phyloP scores from a whole-genome alignment of 805 yeast species.

The Saccharomycopsis babjevae region DNA sequence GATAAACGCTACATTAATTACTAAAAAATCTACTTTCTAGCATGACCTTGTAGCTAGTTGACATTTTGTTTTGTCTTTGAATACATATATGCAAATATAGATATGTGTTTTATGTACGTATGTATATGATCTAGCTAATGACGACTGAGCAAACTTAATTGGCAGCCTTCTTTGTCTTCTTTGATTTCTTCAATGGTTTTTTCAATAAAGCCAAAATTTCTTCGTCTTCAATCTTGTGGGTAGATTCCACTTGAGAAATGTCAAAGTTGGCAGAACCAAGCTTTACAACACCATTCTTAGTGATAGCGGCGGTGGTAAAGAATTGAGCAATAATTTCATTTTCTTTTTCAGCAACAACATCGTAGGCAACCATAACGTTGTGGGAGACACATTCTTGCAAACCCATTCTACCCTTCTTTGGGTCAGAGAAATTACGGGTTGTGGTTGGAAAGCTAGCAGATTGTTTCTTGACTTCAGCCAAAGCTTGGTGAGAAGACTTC shows the following conservation, averaged over 20 bases:
- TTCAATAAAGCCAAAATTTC: slow-evolving; percentile 22
- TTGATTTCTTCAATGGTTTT: slow-evolving; percentile 15
- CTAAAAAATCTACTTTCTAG: no score
- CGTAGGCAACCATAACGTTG: slow-evolving; percentile 57
- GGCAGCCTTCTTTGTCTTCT: slow-evolving; percentile 13
- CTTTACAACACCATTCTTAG: slow-evolving; percentile 61
- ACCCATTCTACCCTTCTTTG: slow-evolving; percentile 64
- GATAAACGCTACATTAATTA: no score
- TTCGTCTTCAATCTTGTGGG: slow-evolving; percentile 45
- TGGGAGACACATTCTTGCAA: slow-evolving; percentile 63
- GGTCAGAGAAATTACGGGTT: slow-evolving; percentile 54
- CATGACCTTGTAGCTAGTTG: no score
- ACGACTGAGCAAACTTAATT: not conserved
- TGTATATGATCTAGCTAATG: no score
- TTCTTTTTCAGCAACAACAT: slow-evolving; percentile 55
- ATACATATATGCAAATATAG: no score
- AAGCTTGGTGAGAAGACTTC: slow-evolving; percentile 56
- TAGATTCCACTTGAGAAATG: slow-evolving; percentile 39
- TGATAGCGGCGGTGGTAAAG: slow-evolving; percentile 66
- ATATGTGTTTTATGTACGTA: no score
- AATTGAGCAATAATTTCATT: slow-evolving; percentile 59
- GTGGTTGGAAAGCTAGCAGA: slow-evolving; percentile 61
- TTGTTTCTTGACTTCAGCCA: slow-evolving; percentile 58
- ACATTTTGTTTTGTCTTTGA: no score
- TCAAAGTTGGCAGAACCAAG: slow-evolving; percentile 48